A percentile compares a stretch with the other conserved stretches of the same genome.
These are phyloP conservation scores for Diaporthe aspalathi DNA, from an alignment of 2,329 filamentous ascomycete genomes.

Conservation along the genomic window DNA sequence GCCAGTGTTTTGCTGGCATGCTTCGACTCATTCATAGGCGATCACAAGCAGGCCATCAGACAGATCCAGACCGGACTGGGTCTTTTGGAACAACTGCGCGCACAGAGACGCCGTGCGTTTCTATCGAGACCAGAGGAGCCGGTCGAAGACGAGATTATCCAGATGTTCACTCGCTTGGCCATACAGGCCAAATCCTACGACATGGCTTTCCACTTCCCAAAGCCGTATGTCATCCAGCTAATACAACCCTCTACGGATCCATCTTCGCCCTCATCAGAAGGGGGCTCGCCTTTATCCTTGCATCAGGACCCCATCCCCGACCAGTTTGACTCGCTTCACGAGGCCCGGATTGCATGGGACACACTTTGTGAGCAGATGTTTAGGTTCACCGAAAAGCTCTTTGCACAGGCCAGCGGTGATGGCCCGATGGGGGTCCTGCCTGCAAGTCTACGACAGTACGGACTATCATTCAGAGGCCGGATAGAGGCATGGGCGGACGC, in stretches of 20 bases:
- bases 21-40: conserved; percentile 75
- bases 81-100: conserved; percentile 64
- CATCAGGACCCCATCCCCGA: conserved; percentile 54
- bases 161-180: conserved; percentile 72
- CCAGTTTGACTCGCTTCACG: conserved; percentile 61
- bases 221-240: conserved; percentile 69
- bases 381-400: conserved; percentile 68
- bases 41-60: conserved; percentile 69
- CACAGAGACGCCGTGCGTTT: conserved; percentile 55
- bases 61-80: conserved; percentile 71
- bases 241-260: conserved; percentile 52
- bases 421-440: conserved; percentile 67
- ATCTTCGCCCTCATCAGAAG: conserved; percentile 57
- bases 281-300: conserved; percentile 54
- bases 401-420: conserved; percentile 57
- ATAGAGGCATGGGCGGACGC: conserved; percentile 67
- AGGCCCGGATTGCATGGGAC: conserved; percentile 69
- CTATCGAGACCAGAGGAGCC: conserved; percentile 57
- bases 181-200: conserved; percentile 76
- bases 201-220: conserved; percentile 75
- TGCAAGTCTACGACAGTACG: conserved; percentile 59
- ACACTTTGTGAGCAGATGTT: conserved; percentile 66
- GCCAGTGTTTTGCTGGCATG: conserved; percentile 74
- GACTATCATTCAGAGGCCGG: conserved; percentile 59
- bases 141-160: conserved; percentile 68